Evolutionary conservation across 2,329 filamentous ascomycete genomes (phyloP).

Genomic region (Nectriaceae sp.): DNA sequence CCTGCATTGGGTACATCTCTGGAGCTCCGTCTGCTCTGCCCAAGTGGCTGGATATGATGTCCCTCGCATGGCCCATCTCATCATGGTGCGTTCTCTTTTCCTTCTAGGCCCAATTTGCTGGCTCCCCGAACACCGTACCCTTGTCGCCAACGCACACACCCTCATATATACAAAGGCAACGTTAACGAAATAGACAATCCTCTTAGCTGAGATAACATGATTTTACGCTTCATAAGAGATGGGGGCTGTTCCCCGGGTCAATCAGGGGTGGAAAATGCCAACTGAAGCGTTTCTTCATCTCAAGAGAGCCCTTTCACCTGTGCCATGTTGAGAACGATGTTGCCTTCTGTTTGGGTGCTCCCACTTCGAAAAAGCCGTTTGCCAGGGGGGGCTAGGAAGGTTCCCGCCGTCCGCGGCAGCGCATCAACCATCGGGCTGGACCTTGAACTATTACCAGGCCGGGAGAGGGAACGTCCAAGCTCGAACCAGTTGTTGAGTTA

Average conservation of each 20-base stretch:
- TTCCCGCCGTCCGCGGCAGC: slow-evolving; percentile 10
- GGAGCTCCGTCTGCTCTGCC: slow-evolving; percentile 5
- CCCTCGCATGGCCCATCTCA: slow-evolving; percentile 9
- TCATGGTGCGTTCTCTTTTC: not conserved
- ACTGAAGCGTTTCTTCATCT: not conserved
- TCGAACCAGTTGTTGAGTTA: too few relatives aligned
- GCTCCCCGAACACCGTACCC: not conserved
- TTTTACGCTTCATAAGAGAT: too few relatives aligned
- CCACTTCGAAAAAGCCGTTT: slow-evolving; percentile 9
- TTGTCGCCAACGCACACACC: too few relatives aligned
- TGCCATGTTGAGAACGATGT: not conserved
- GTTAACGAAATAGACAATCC: too few relatives aligned
- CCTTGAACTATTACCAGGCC: too few relatives aligned
- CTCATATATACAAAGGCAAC: too few relatives aligned
- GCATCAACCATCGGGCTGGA: too few relatives aligned
- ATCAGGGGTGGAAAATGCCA: not conserved
- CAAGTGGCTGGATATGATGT: slow-evolving; percentile 6
- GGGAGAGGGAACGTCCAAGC: too few relatives aligned
- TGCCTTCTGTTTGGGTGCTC: not conserved
- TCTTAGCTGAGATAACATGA: too few relatives aligned
- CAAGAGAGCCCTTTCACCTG: not conserved
- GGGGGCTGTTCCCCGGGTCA: too few relatives aligned
- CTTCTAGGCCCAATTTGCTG: not conserved
- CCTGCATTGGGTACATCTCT: not conserved
- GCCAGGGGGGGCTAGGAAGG: slow-evolving; percentile 5